These are phyloP conservation scores for Beauveria scarabaeidicola DNA, from an alignment of 2,329 filamentous ascomycete species.

Conservation along the genomic window DNA sequence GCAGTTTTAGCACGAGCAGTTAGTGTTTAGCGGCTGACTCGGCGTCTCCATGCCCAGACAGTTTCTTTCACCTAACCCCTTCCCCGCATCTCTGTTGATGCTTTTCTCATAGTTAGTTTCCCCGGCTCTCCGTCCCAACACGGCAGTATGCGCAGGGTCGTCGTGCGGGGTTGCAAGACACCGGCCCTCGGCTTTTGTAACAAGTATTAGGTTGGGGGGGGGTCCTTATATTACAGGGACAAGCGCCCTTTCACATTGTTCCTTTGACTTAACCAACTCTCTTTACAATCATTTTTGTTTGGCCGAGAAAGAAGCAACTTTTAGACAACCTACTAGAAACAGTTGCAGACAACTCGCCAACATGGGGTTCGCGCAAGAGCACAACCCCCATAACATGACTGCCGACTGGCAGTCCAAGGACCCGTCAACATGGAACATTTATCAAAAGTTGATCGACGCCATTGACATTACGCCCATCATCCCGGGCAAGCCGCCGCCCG, in stretches of 20 bases:
- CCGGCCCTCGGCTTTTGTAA: constrained; percentile 2
- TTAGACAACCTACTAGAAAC: not conserved
- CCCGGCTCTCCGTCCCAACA: constrained; percentile 4
- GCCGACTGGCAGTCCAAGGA: constrained; percentile 17
- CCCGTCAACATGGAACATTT: constrained; percentile 14
- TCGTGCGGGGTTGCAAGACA: not conserved
- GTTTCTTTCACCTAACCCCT: constrained; percentile 5
- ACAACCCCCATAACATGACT: constrained; percentile 16
- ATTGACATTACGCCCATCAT: constrained; percentile 15
- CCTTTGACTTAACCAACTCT: not conserved
- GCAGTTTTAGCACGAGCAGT: not conserved
- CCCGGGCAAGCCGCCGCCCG: constrained; percentile 17
- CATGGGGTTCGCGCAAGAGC: constrained; percentile 11
- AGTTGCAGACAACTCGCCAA: not conserved
- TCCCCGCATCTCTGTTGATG: not conserved
- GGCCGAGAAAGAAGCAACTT: not conserved
- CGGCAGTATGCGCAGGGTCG: not conserved
- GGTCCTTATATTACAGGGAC: not conserved
- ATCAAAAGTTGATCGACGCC: constrained; percentile 14
- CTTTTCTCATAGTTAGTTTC: not conserved
- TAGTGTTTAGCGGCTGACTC: not conserved
- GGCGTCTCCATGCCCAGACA: not conserved
- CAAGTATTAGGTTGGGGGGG: not conserved
- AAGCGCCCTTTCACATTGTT: not conserved
- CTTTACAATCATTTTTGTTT: not conserved